These are phyloP conservation scores for Pholiota molesta DNA, from an alignment of 768 basidiomycete genomes.

Conservation along the genomic window DNA sequence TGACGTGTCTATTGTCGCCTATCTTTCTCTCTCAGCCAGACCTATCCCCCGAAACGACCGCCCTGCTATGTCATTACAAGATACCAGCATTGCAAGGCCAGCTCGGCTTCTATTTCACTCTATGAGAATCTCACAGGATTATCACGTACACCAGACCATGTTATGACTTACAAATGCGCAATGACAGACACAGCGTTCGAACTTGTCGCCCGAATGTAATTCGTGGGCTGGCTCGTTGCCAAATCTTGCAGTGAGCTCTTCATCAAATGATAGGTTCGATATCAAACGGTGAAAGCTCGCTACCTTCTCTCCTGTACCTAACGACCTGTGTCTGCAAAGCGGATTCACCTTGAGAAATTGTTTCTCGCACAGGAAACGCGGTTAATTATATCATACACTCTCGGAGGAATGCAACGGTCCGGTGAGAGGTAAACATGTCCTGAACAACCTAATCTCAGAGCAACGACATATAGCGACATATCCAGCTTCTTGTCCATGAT, in stretches of 20 bases:
- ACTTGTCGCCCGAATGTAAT: not conserved
- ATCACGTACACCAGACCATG: conserved; percentile 15
- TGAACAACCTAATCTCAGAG: conserved; percentile 4
- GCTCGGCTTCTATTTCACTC: conserved; percentile 43
- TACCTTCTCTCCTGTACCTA: conserved; percentile 9
- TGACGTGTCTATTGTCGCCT: not conserved
- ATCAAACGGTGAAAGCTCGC: conserved; percentile 12
- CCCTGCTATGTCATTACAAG: not conserved
- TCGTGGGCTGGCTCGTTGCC: conserved; percentile 19
- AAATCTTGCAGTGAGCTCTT: not conserved
- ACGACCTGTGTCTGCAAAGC: conserved; percentile 8
- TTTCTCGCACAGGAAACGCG: conserved; percentile 9
- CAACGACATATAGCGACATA: conserved; percentile 3
- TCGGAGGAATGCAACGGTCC: conserved; percentile 12
- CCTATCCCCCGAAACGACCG: not conserved
- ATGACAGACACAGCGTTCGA: not conserved
- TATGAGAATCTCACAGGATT: conserved; percentile 32
- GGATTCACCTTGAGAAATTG: conserved; percentile 10
- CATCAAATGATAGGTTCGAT: conserved; percentile 8
- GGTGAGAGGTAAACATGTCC: not conserved
- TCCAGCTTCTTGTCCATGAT: conserved; percentile 8
- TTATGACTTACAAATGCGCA: not conserved
- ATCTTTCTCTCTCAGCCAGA: not conserved
- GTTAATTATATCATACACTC: conserved; percentile 7
- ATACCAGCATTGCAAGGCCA: conserved; percentile 31